These are phyloP conservation scores for Cystobasidium onofrii DNA, from an alignment of 768 basidiomycete genomes.

Conservation along the genomic window DNA sequence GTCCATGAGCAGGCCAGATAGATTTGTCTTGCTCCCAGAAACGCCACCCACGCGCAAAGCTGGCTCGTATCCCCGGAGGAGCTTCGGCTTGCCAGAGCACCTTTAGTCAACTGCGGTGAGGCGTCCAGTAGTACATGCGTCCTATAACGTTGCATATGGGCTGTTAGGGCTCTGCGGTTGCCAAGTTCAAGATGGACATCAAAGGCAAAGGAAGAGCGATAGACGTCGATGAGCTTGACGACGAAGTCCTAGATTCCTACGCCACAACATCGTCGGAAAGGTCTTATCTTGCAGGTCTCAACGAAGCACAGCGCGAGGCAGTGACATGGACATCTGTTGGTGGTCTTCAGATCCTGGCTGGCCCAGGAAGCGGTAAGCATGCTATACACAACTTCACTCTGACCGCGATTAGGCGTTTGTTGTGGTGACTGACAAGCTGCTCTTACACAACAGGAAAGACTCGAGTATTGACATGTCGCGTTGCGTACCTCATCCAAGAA, in stretches of 20 bases:
- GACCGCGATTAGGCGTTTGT: neutral
- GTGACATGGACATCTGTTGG: slow-evolving; percentile 23
- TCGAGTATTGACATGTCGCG: slow-evolving; percentile 46
- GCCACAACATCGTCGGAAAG: neutral
- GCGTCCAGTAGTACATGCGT: too few relatives aligned
- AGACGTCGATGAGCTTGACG: neutral
- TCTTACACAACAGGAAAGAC: slow-evolving; percentile 47
- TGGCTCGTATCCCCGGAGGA: too few relatives aligned
- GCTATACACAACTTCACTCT: too few relatives aligned
- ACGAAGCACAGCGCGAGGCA: slow-evolving; percentile 32
- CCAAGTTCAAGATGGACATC: neutral
- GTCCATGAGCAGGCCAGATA: too few relatives aligned
- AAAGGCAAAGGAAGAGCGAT: slow-evolving; percentile 11
- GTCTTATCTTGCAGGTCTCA: slow-evolving; percentile 17
- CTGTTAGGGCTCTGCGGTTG: neutral
- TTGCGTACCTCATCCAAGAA: slow-evolving; percentile 42
- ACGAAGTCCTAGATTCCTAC: neutral
- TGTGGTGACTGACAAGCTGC: too few relatives aligned
- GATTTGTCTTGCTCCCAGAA: too few relatives aligned
- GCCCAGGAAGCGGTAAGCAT: slow-evolving; percentile 38
- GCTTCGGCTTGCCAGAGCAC: too few relatives aligned
- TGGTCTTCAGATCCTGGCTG: slow-evolving; percentile 38
- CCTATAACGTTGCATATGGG: too few relatives aligned
- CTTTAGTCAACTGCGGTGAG: too few relatives aligned
- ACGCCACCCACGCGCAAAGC: too few relatives aligned